Base-by-base conservation (phyloP, 2,329 filamentous ascomycete species). In the Byssoonygena ceratinophila region DNA sequence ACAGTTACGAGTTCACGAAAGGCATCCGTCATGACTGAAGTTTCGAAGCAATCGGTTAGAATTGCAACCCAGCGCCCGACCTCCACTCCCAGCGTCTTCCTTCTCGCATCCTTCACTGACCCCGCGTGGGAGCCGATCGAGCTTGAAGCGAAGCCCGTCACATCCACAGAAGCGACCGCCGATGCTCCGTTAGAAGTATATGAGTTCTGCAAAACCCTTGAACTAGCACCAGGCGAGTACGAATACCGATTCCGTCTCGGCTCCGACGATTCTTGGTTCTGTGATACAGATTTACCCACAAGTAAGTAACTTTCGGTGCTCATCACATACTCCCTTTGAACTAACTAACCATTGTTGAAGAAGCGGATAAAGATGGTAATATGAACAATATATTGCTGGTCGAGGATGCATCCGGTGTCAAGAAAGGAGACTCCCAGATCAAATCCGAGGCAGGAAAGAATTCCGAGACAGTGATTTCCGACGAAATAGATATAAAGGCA, bases 111-210 rank as follows among this genome's bases (percentile, higher is more conserved):
- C 32, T 63, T 65, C 55, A 60, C 63, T 40, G 57, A 63, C 7
- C 62, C 63, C 43, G 54, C 60, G 20, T 64, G 63, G 63, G 55
- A 62, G 31, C 61, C 59, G 1, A 43, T 64, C 48, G 59, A 64
- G 52, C 57, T 64, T 12, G 58, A 47, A 47, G 53, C 55, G 31
- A 61, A 63, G 50, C 57, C 58, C 12, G 7, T 57, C 20, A 41
- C 51, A 23, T 39, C 48, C 6, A 18, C 49, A 27, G 47, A 48
- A 25, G 29, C 6, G n/a, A 18, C 41, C 8, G 37, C 59, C 23
- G 54, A 57, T 40, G 39, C 54, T 39, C 40, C 54, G 14, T 54
- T 53, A 27, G 54, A 59, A 37, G 58, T 55, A 29, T 57, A 59
- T 25, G 50, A 56, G 25, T 56, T 56, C 34, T 56, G 46, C 14